Evolutionary conservation across 1,284 basidiomycete species (phyloP), one percentile per base, ranked within the genome.

Genomic region (Moesziomyces sp.): DNA sequence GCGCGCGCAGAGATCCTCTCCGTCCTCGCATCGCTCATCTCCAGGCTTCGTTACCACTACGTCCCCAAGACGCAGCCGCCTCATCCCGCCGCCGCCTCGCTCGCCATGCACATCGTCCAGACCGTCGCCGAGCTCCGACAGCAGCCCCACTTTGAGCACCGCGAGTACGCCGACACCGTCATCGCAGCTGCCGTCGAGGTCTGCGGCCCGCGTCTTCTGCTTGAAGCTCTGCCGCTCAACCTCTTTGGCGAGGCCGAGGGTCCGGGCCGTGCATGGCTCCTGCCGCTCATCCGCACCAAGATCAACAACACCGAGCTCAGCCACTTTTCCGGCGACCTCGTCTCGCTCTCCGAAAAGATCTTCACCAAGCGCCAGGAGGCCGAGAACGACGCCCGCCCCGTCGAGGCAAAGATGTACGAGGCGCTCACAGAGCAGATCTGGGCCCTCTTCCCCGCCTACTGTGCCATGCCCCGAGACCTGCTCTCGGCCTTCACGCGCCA

Each of bases 331-430:
- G 88, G 88, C 3, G 92, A 93, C 84, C 96, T 99, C 76, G 92
- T 99, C 9, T 94, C 97, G 16, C 86, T 99, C 40, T 97, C 93
- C 43, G 95, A 97, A 84, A 88, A 90, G 43, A 91, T 99, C 88
- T 99, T 98, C 82, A 89, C 82, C 61, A 81, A 79, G 51, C 80
- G 80, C 51, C 68, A 83, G 60, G 54, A 93, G 77, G 86, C 93
- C 51, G 91, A 95, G 84, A 90, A 84, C 40, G 91, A 92, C 0
- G 91, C 92, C 67, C 79, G 75, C 11, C 76, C 76, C 45, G 82
- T 93, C 7, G 94, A 98, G 85, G 92, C 91, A 19, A 98, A 98
- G 85, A 90, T 97, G 48, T 97, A 93, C 91, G 92, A 90, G 77
- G 93, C 96, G 11, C 88, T 98, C 35, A 90, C 97, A 42, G 90